phyloP scores from a whole-genome alignment of 2,329 filamentous ascomycete species.

The Chaetomium olivaceum region DNA sequence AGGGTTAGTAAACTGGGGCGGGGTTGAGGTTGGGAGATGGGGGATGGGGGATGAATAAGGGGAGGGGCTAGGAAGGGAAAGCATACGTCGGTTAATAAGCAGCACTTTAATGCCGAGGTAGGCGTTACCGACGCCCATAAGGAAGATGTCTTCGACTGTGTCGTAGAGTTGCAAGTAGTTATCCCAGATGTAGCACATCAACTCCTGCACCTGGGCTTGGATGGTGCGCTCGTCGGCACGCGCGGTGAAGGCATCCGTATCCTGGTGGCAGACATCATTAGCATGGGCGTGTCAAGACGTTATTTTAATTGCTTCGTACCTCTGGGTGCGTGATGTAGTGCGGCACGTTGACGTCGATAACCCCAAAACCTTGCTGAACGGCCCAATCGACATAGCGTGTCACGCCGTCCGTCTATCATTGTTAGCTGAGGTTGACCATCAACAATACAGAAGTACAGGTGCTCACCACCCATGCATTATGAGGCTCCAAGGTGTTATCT shows the following conservation, averaged over 20 bases:
- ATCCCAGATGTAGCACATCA: constrained; percentile 90
- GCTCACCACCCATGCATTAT: constrained; percentile 87
- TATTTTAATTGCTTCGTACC: constrained; percentile 40
- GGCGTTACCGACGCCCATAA: constrained; percentile 88
- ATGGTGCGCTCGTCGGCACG: constrained; percentile 49
- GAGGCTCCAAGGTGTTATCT: constrained; percentile 73
- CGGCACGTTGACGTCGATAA: constrained; percentile 91
- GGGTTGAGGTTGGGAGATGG: not conserved
- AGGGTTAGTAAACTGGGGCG: not conserved
- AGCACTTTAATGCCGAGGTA: constrained; percentile 82
- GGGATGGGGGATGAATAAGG: constrained; percentile 6
- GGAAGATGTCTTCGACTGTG: constrained; percentile 70
- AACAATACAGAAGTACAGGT: not conserved
- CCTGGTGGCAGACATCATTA: constrained; percentile 38
- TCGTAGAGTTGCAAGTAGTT: constrained; percentile 87
- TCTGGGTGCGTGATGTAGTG: constrained; percentile 68
- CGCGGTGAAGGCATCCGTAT: constrained; percentile 51
- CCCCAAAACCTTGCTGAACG: constrained; percentile 69
- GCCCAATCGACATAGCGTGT: constrained; percentile 86
- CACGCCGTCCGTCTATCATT: constrained; percentile 72
- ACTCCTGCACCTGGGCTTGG: constrained; percentile 65
- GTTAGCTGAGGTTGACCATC: constrained; percentile 26
- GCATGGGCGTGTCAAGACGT: too few species aligned
- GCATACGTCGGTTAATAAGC: constrained; percentile 70
- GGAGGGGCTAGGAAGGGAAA: constrained; percentile 8